Percentiles rank a stretch among this genome's conserved stretches.
These are phyloP conservation scores for Aspergillus avenaceus DNA, from an alignment of 495 filamentous ascomycete genomes.

Conservation along the genomic window DNA sequence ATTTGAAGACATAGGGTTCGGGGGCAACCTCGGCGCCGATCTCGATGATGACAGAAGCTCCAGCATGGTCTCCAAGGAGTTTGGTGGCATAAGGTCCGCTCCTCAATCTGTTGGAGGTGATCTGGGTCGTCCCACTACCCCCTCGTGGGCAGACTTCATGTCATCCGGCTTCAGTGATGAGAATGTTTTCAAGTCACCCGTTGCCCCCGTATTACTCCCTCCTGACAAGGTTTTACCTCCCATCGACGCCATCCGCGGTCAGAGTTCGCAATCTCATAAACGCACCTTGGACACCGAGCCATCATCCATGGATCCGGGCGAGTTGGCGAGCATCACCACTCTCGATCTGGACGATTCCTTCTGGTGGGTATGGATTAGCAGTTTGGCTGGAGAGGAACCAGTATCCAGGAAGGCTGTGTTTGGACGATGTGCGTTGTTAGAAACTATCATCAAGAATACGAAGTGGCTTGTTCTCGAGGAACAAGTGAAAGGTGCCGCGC, in stretches of 20 bases:
- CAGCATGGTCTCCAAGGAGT: slow-evolving; percentile 26
- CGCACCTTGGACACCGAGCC: slow-evolving; percentile 59
- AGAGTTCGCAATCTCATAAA: slow-evolving; percentile 85
- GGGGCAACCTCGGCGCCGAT: slow-evolving; percentile 66
- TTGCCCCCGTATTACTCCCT: slow-evolving; percentile 67
- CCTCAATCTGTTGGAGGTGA: slow-evolving; percentile 59
- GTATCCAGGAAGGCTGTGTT: slow-evolving; percentile 83
- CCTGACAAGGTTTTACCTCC: slow-evolving; percentile 90
- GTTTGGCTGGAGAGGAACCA: slow-evolving; percentile 86
- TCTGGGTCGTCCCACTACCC: slow-evolving; percentile 82
- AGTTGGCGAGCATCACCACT: slow-evolving; percentile 83
- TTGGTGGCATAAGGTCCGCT: slow-evolving; percentile 46
- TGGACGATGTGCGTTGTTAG: slow-evolving; percentile 86
- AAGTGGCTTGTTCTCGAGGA: slow-evolving; percentile 95
- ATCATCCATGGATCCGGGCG: slow-evolving; percentile 80
- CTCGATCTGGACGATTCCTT: slow-evolving; percentile 93
- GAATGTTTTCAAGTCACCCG: slow-evolving; percentile 42
- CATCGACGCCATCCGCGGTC: slow-evolving; percentile 63
- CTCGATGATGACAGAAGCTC: slow-evolving; percentile 54
- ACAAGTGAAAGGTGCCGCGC: slow-evolving; percentile 89
- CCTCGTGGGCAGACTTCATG: slow-evolving; percentile 96
- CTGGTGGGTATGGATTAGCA: slow-evolving; percentile 99
- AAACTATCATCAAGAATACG: slow-evolving; percentile 75
- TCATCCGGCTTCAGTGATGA: slow-evolving; percentile 88
- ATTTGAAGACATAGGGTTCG: slow-evolving; percentile 93